Percentiles rank a stretch among this genome's conserved stretches.
Evolutionary conservation across 495 filamentous ascomycete species (phyloP).

Genomic region (Bombardia bombarda): DNA sequence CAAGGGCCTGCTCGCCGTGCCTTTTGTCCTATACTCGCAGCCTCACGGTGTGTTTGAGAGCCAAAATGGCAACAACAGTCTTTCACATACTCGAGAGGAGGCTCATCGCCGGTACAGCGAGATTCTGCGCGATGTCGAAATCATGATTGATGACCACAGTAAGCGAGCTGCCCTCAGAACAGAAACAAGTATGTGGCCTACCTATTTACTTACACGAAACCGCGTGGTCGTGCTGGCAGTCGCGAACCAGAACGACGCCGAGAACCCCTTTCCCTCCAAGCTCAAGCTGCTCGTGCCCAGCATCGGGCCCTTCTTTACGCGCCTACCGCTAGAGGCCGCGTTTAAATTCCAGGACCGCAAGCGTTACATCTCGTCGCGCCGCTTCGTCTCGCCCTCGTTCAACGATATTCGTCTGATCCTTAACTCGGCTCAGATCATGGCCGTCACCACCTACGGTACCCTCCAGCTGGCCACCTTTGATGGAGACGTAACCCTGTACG

Average conservation of each 20-base stretch:
- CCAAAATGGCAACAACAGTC: constrained; percentile 34
- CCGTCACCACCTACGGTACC: constrained; percentile 59
- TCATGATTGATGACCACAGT: constrained; percentile 90
- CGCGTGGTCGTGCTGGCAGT: constrained; percentile 49
- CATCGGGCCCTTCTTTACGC: constrained; percentile 87
- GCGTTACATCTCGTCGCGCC: constrained; percentile 79
- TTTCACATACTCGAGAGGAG: constrained; percentile 54
- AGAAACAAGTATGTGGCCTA: no score
- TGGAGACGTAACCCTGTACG: constrained; percentile 94
- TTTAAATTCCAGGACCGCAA: constrained; percentile 83
- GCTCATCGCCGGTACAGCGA: constrained; percentile 83
- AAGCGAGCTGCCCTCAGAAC: constrained; percentile 15
- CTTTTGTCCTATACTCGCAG: constrained; percentile 94
- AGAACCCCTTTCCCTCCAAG: constrained; percentile 66
- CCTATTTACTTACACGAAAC: constrained; percentile 6
- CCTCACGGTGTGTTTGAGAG: constrained; percentile 73
- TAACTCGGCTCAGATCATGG: constrained; percentile 91
- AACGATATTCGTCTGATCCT: constrained; percentile 91
- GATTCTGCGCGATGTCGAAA: constrained; percentile 90
- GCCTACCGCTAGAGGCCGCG: constrained; percentile 73
- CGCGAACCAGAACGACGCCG: constrained; percentile 51
- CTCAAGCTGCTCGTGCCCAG: constrained; percentile 85
- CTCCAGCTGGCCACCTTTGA: constrained; percentile 89
- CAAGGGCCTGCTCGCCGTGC: constrained; percentile 85
- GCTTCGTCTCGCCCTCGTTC: constrained; percentile 95